phyloP scores from a whole-genome alignment of 345 rosid genomes.

The Eucalyptus lansdowneana region DNA sequence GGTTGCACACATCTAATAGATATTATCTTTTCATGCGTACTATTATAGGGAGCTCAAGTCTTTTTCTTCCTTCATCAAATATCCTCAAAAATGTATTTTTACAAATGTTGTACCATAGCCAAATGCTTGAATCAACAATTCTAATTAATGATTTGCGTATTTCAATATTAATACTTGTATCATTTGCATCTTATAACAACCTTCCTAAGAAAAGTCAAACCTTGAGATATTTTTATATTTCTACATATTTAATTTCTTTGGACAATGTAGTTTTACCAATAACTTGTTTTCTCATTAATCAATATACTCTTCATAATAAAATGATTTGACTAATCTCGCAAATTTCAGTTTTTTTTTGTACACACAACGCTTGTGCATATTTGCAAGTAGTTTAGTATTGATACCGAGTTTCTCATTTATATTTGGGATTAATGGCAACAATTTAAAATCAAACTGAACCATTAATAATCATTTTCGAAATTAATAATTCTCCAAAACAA shows the following conservation, averaged over 20 bases:
- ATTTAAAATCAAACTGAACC: too few relatives aligned
- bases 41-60: neutral
- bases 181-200: neutral
- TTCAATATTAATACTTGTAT: neutral
- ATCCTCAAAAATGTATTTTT: neutral
- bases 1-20: too few relatives aligned
- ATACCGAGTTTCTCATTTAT: neutral
- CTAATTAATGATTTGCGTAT: neutral
- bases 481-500: neutral
- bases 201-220: neutral
- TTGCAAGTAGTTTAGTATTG: neutral
- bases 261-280: neutral
- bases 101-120: neutral
- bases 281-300: neutral
- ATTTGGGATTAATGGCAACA: neutral
- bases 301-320: neutral
- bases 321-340: neutral
- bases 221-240: neutral
- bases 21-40: too few relatives aligned
- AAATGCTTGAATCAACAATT: neutral
- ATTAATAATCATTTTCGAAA: neutral
- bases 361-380: neutral
- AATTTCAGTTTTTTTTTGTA: neutral
- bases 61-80: neutral
- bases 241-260: neutral